Conservation (phyloP, 1,284 basidiomycete genomes). For the Ceratobasidium sp. region DNA sequence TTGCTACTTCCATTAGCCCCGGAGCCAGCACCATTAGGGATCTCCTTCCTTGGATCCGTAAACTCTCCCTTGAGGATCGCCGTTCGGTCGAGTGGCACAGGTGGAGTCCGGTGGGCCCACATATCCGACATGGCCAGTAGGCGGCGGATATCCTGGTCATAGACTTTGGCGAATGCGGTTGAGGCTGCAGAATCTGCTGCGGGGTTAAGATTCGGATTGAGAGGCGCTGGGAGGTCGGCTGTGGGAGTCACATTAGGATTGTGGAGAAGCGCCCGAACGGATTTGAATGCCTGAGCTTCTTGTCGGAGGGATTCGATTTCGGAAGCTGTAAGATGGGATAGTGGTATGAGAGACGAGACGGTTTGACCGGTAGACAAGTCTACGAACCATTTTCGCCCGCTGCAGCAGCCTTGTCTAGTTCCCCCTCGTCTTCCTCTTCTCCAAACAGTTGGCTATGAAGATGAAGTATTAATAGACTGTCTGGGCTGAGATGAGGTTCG, state of each 20-base stretch:
- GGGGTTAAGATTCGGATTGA: conserved; percentile 47
- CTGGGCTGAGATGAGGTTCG: conserved; percentile 16
- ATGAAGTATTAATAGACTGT: not conserved
- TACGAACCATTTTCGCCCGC: conserved; percentile 86
- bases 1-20: conserved; percentile 50
- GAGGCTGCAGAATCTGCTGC: conserved; percentile 50
- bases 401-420: conserved; percentile 87
- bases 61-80: conserved; percentile 75
- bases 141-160: conserved; percentile 88
- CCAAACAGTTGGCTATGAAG: conserved; percentile 88
- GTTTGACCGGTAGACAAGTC: not conserved
- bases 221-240: conserved; percentile 58
- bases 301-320: conserved; percentile 92
- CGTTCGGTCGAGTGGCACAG: conserved; percentile 86
- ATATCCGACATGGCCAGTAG: conserved; percentile 96
- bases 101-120: conserved; percentile 92
- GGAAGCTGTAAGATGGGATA: conserved; percentile 67
- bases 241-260: not conserved
- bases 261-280: conserved; percentile 67
- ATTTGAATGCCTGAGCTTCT: conserved; percentile 89
- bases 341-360: not conserved
- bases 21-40: conserved; percentile 9
- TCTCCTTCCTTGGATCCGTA: conserved; percentile 57
- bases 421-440: conserved; percentile 82
- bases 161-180: conserved; percentile 65